Conservation (phyloP, 2,329 filamentous ascomycete genomes). For the Cadophora sp. region DNA sequence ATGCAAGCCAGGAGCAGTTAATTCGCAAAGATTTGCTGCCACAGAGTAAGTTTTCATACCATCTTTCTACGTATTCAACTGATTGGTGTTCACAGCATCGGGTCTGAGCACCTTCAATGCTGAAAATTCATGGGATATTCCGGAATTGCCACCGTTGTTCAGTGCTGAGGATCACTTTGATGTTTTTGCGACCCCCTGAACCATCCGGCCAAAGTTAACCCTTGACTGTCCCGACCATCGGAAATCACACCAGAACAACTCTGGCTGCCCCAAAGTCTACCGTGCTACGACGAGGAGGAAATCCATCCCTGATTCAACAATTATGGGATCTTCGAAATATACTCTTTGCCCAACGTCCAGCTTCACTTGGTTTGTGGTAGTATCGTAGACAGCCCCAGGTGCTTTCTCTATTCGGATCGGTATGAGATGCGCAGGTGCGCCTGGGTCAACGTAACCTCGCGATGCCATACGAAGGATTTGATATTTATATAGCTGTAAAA, state of each 20-base stretch:
- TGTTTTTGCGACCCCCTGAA: too few relatives aligned
- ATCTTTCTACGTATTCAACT: too few relatives aligned
- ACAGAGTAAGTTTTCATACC: too few relatives aligned
- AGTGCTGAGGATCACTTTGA: too few relatives aligned
- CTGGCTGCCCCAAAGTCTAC: not conserved
- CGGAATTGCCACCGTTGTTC: too few relatives aligned
- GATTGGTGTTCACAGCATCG: too few relatives aligned
- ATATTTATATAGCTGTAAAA: not conserved
- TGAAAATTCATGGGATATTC: too few relatives aligned
- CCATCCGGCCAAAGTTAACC: too few relatives aligned
- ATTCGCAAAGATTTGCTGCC: too few relatives aligned
- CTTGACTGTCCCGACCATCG: not conserved
- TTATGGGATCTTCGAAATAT: not conserved
- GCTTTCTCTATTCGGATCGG: not conserved
- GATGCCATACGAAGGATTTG: not conserved
- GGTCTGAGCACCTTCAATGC: too few relatives aligned
- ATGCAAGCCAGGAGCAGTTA: too few relatives aligned
- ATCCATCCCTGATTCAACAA: not conserved
- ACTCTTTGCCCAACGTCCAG: not conserved
- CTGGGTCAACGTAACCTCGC: not conserved
- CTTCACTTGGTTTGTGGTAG: not conserved
- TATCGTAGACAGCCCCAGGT: not conserved
- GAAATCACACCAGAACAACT: not conserved
- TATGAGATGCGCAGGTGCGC: not conserved
- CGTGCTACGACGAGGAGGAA: not conserved